Base-by-base conservation (phyloP, 2,329 filamentous ascomycete species). In the Hypoxylon sp. region DNA sequence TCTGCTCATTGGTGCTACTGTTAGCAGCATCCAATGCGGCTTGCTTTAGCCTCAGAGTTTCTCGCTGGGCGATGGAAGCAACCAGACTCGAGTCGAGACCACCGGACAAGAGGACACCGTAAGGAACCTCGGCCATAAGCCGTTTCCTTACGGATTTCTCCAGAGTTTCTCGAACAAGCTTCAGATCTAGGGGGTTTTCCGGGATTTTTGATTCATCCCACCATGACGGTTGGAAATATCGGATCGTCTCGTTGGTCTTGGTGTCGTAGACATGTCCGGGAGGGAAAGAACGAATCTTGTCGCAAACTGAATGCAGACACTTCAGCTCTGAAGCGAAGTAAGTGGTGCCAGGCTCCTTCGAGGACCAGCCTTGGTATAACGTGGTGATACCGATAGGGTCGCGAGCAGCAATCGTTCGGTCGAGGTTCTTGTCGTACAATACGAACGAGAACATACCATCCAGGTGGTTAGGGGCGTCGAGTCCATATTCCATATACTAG, bases 401-500 rank as follows among this genome's bases (percentile, higher is more conserved):
- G 79, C 96, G 91, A 61, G 96, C 96, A 64, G 96, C 96, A 77
- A 99, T 90, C 69, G 94, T 92, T 73, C 96, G 91, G 85, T 99
- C 92, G 81, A 94, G 90, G 74, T 89, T 91, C 88, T 97, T 97
- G 85, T 99, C 96, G 83, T 97, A 97, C 58, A 99, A 88, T 62
- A 99, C 94, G 84, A 97, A 99, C 14, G 95, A 98, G 88, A 99
- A 99, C 96, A 99, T 99, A 84, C 96, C 96, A 80, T 99, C 96
- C 74, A 99, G 90, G 82, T 93, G 86, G 82, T 95, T 96, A 69
- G 96, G 94, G 64, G 95, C 93, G 77, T 98, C 94, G 74, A 97
- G 86, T 77, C 90, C 96, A 87, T 97, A 89, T 82, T 98, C 90
- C 84, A 94, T 88, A 80, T 99, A 99, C 93, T 97, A 65, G 13